Evolutionary conservation across 2,329 filamentous ascomycete genomes (phyloP), one percentile per base, ranked within the genome.

Genomic region (Thielaviopsis cerberus): DNA sequence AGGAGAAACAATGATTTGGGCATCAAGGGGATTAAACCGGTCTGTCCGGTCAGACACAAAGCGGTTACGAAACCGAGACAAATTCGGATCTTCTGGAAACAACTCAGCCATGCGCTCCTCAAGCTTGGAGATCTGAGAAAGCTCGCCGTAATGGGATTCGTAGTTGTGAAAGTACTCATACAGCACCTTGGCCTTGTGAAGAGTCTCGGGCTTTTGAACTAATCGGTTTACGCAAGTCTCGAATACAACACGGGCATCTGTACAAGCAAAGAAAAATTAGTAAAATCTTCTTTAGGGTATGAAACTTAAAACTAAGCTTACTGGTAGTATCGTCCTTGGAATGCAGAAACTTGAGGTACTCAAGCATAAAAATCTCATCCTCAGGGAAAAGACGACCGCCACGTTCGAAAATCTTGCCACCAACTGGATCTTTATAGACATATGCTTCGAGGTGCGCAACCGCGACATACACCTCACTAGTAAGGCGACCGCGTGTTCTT

Each of bases 141-240:
- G 77, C 67, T 98, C 92, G 58, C 94, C 92, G 66, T 90, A 98
- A 63, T 89, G 83, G 11, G 89, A 90, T 72, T 98, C 92, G 67
- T 94, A 95, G 64, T 90, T 85, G 71, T 98, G 91, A 69, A 98
- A 91, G 71, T 91, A 97, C 1, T 82, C 76, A 65, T 94, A 95
- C 0, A 98, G 79, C 0, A 86, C 80, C 68, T 92, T 94, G 8
- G 90, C 82, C 66, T 89, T 92, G 57, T 76, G 71, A 0, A 84
- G 72, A 11, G 81, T 80, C 63, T 89, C 86, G 0, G 86, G 81
- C 63, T 90, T 92, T 24, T 85, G 78, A 7, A 85, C 80, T 51
- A 97, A 78, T 62, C 84, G 84, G 66, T 85, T 87, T 61, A 96
- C 87, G 17, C 90, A 89, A 17, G 90, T 96, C 69, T 97, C 92